Percentiles rank a stretch among this genome's conserved stretches.
These are phyloP conservation scores for Amphirosellinia nigrospora DNA, from an alignment of 495 filamentous ascomycete species.

Conservation along the genomic window DNA sequence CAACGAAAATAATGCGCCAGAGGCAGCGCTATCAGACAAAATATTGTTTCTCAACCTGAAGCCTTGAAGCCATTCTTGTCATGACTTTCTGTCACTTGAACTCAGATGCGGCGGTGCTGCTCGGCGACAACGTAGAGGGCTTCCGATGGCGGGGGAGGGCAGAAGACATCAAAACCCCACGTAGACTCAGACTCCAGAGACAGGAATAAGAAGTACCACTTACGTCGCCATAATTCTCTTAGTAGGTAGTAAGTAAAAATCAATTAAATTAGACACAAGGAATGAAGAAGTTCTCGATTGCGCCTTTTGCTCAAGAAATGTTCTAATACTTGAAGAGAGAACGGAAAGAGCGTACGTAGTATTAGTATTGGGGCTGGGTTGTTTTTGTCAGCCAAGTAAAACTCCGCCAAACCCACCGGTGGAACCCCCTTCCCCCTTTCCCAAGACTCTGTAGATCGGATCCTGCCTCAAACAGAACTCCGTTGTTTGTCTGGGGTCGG, in stretches of 20 bases:
- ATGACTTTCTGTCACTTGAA: background rate
- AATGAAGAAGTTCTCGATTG: background rate
- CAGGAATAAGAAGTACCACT: background rate
- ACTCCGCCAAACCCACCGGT: too few relatives aligned
- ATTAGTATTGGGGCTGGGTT: background rate
- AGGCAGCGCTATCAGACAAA: background rate
- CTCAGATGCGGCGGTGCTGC: background rate
- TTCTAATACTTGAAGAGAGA: background rate
- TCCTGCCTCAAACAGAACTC: conserved; percentile 20
- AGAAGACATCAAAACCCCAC: conserved; percentile 11
- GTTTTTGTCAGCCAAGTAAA: too few relatives aligned
- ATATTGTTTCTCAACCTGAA: background rate
- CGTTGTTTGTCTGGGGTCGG: background rate
- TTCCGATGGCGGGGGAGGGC: conserved; percentile 26
- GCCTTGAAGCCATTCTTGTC: background rate
- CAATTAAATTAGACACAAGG: background rate
- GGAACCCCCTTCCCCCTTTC: background rate
- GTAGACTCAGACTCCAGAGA: background rate
- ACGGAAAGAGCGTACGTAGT: background rate
- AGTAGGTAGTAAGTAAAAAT: too few relatives aligned
- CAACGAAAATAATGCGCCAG: background rate
- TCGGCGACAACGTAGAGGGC: background rate
- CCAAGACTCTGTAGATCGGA: background rate
- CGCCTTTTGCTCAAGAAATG: conserved; percentile 1
- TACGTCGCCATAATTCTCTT: conserved; percentile 24